phyloP scores from a whole-genome alignment of 768 basidiomycete species.

The Suillus decipiens region DNA sequence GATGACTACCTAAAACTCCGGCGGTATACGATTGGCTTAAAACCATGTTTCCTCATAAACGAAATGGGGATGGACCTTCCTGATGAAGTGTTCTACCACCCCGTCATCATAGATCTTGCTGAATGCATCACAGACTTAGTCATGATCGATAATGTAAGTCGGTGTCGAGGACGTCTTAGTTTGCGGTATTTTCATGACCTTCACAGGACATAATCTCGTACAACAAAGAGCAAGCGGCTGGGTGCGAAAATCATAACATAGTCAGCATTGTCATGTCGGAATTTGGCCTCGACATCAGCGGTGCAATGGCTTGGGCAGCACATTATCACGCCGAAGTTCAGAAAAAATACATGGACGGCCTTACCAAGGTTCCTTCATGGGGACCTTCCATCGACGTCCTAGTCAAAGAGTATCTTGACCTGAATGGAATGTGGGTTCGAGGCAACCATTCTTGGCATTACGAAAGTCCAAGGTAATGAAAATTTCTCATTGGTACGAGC shows the following conservation, averaged over 20 bases:
- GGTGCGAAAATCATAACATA: slow-evolving; percentile 36
- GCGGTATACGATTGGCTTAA: no score
- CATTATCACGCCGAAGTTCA: slow-evolving; percentile 16
- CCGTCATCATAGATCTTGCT: no score
- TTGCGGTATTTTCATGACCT: no score
- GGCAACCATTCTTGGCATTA: slow-evolving; percentile 32
- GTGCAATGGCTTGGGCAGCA: slow-evolving; percentile 30
- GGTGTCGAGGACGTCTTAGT: no score
- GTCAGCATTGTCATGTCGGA: slow-evolving; percentile 36
- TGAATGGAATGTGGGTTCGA: slow-evolving; percentile 30
- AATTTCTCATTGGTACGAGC: not conserved
- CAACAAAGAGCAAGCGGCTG: slow-evolving; percentile 36
- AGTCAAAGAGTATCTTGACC: slow-evolving; percentile 25
- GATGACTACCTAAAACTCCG: no score
- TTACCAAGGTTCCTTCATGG: slow-evolving; percentile 29
- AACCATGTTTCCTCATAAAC: no score
- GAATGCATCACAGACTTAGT: no score
- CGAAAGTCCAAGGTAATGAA: slow-evolving; percentile 19
- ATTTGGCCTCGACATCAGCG: slow-evolving; percentile 25
- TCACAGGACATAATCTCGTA: slow-evolving; percentile 38
- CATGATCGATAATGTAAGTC: no score
- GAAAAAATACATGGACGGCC: slow-evolving; percentile 22
- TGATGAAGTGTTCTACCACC: no score
- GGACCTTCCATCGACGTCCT: slow-evolving; percentile 26
- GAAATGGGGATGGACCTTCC: no score